A percentile compares a stretch with the other conserved stretches of the same genome.
Evolutionary conservation across 2,329 filamentous ascomycete species (phyloP).

Genomic region (Fusarium chlamydosporum): DNA sequence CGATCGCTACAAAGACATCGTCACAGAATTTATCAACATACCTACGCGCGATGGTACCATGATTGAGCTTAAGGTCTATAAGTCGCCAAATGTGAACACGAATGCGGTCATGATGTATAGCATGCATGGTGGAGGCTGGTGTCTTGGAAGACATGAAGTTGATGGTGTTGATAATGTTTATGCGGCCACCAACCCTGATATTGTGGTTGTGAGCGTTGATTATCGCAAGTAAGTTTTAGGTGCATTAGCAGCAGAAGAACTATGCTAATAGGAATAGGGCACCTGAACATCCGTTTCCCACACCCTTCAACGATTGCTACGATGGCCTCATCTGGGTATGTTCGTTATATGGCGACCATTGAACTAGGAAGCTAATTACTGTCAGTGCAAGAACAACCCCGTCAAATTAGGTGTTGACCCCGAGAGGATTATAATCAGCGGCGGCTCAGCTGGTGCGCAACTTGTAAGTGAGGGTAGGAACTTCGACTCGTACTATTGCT

Average conservation of each 20-base stretch:
- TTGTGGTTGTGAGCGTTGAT: constrained; percentile 47
- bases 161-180: constrained; percentile 47
- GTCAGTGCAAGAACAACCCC: constrained; percentile 44
- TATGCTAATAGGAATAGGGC: constrained; percentile 20
- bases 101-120: constrained; percentile 45
- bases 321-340: constrained; percentile 47
- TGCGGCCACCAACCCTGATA: constrained; percentile 28
- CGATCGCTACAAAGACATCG: constrained; percentile 31
- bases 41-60: constrained; percentile 34
- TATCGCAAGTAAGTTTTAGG: constrained; percentile 36
- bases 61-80: constrained; percentile 46
- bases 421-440: constrained; percentile 41
- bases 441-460: constrained; percentile 44
- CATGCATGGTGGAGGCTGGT: constrained; percentile 48
- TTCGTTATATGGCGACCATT: background rate
- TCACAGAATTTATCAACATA: constrained; percentile 34
- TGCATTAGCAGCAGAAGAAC: rapidly evolving
- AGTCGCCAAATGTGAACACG: constrained; percentile 6
- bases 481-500: background rate
- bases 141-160: constrained; percentile 44
- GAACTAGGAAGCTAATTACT: background rate
- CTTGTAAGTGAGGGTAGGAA: constrained; percentile 4
- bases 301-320: constrained; percentile 42
- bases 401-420: constrained; percentile 33
- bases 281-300: constrained; percentile 45